Conservation (phyloP, 768 basidiomycete species). For the Mycena polygramma region DNA sequence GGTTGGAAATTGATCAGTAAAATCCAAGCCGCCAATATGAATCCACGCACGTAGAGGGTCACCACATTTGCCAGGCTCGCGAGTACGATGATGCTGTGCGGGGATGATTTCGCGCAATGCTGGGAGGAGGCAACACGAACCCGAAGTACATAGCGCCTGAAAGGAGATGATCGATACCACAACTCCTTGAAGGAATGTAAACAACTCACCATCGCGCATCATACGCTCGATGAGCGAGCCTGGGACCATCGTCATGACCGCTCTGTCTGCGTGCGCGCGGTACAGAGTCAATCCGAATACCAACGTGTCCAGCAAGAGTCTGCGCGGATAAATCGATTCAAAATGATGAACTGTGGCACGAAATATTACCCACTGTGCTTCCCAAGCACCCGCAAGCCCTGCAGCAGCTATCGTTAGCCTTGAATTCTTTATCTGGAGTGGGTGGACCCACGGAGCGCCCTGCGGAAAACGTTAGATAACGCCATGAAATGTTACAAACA, state of each 20-base stretch:
- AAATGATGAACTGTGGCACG: too few relatives aligned
- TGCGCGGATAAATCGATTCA: not conserved
- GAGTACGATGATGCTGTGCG: slow-evolving; percentile 29
- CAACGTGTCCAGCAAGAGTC: slow-evolving; percentile 16
- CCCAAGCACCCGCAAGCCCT: slow-evolving; percentile 23
- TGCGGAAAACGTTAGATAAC: not conserved
- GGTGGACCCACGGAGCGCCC: slow-evolving; percentile 9
- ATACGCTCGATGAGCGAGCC: slow-evolving; percentile 30
- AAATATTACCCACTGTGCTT: slow-evolving; percentile 16
- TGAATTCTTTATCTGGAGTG: not conserved
- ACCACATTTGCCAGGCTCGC: slow-evolving; percentile 32
- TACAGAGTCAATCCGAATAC: slow-evolving; percentile 30
- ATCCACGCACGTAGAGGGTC: slow-evolving; percentile 23
- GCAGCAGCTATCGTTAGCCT: not conserved
- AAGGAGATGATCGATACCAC: too few relatives aligned
- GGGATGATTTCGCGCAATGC: not conserved
- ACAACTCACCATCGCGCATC: slow-evolving; percentile 34
- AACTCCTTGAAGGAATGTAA: too few relatives aligned
- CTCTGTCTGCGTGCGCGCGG: slow-evolving; percentile 20
- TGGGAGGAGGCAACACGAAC: slow-evolving; percentile 1
- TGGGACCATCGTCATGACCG: not conserved
- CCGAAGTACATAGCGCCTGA: slow-evolving; percentile 38
- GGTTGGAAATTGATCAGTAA: too few relatives aligned
- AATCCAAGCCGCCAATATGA: too few relatives aligned
- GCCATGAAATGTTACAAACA: not conserved